phyloP scores from a whole-genome alignment of 2,329 filamentous ascomycete genomes.

The Achaetomium macrosporum region DNA sequence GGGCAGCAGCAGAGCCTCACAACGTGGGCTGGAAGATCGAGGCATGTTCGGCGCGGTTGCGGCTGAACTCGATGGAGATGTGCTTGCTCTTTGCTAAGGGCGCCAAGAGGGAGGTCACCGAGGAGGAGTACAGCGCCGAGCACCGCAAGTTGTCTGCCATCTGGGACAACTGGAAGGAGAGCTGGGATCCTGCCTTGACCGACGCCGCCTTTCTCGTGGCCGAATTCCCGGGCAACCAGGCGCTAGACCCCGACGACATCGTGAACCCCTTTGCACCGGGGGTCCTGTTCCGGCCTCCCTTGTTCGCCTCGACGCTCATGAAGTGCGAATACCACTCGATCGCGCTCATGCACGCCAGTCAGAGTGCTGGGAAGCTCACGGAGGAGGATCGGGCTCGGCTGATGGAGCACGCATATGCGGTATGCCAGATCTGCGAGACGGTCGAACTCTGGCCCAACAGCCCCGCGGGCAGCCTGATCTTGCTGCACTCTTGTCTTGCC shows the following conservation, averaged over 20 bases:
- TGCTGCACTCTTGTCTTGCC: constrained; percentile 68
- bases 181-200: constrained; percentile 56
- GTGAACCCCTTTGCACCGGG: constrained; percentile 67
- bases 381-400: constrained; percentile 50
- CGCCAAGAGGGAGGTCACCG: constrained; percentile 56
- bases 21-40: constrained; percentile 63
- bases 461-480: constrained; percentile 64
- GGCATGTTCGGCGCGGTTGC: constrained; percentile 57
- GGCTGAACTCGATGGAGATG: constrained; percentile 74
- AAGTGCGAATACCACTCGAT: constrained; percentile 73
- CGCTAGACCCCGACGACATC: constrained; percentile 57
- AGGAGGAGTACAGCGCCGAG: constrained; percentile 59
- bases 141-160: constrained; percentile 47
- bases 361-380: constrained; percentile 54
- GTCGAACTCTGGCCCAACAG: constrained; percentile 66
- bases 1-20: constrained; percentile 53
- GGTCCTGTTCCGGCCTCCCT: constrained; percentile 61
- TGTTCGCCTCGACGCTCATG: constrained; percentile 70
- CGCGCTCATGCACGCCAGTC: constrained; percentile 73
- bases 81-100: constrained; percentile 68
- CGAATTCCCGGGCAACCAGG: constrained; percentile 51
- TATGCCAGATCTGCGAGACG: constrained; percentile 74
- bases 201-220: constrained; percentile 58
- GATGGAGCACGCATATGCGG: constrained; percentile 56
- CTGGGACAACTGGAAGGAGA: constrained; percentile 44